Base-by-base conservation (phyloP, 306 rosid genomes). In the Ammopiptanthus mongolicus region DNA sequence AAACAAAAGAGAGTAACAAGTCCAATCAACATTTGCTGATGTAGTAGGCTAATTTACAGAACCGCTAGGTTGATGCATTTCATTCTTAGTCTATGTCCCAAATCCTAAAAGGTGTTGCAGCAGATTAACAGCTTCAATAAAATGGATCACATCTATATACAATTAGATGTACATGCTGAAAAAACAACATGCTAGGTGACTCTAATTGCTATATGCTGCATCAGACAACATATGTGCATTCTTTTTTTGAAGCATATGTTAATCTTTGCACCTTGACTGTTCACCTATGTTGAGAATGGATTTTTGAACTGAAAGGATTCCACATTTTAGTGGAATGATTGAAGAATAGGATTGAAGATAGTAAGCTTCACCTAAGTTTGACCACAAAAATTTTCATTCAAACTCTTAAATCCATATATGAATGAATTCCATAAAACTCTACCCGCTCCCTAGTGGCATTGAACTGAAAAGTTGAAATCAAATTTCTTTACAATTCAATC, bases 21-120 rank as follows among this genome's bases (percentile, higher is more conserved):
- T 47, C 52, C 17, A 77, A 52, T 42, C 44, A 23, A 65, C 65
- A 69, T 18, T 61, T 63, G 33, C 82, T 22, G 6, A 14, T 47
- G 63, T 37, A 70, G 21, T 22, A 47, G 84, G 72, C 37, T 59
- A 64, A 37, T 31, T 64, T 65, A 53, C 65, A 65, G 28, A 51
- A 10, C 42, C 64, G 33, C 37, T 58, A 42, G 21, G 64, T 58
- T 21, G 52, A 61, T 59, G 3, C 37, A 29, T 75, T 65, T 52
- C 37, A 37, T 61, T 12, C 19, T 69, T 48, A 63, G 17, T 33
- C 46, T 62, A 13, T 25, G 23, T 36, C 48, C 56, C 55, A 63
- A 69, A 69, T 62, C 69, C 36, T 42, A 42, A 60, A 46, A 64
- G 50, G 68, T 19, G 34, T 13, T 23, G 5, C 46, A 33, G 74